phyloP scores from a whole-genome alignment of 768 basidiomycete genomes.

The Lanmaoa rubissima region DNA sequence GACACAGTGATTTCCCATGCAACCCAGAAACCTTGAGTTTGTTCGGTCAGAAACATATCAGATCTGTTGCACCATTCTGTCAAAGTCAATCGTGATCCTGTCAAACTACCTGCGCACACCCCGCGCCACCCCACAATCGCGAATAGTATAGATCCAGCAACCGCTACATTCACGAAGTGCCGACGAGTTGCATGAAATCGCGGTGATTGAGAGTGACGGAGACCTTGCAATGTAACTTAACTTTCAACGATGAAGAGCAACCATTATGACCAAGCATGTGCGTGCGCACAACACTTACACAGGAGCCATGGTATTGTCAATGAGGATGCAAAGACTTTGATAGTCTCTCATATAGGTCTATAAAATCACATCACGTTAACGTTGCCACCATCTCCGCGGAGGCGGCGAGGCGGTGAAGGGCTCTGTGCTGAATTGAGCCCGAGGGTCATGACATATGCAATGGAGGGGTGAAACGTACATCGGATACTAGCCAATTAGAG shows the following conservation, averaged over 20 bases:
- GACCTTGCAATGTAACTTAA: neutral
- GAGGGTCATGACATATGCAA: neutral
- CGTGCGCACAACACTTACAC: neutral
- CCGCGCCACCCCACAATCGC: neutral
- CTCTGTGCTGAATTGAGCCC: neutral
- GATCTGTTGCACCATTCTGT: neutral
- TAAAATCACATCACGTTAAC: neutral
- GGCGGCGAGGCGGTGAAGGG: neutral
- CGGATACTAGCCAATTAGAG: constrained; percentile 15
- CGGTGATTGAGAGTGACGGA: too few species aligned
- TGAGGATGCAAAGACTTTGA: neutral
- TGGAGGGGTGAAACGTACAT: neutral
- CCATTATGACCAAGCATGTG: neutral
- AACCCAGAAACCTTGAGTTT: neutral
- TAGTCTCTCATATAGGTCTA: neutral
- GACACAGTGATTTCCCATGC: neutral
- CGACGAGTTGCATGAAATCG: neutral
- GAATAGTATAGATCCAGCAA: neutral
- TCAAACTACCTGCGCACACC: neutral
- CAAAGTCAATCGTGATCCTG: neutral
- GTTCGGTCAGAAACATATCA: neutral
- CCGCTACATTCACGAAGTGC: neutral
- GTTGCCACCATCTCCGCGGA: neutral
- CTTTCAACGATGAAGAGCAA: neutral
- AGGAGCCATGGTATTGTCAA: neutral